Conservation (phyloP, 1,284 basidiomycete species). For the Earliella scabrosa region DNA sequence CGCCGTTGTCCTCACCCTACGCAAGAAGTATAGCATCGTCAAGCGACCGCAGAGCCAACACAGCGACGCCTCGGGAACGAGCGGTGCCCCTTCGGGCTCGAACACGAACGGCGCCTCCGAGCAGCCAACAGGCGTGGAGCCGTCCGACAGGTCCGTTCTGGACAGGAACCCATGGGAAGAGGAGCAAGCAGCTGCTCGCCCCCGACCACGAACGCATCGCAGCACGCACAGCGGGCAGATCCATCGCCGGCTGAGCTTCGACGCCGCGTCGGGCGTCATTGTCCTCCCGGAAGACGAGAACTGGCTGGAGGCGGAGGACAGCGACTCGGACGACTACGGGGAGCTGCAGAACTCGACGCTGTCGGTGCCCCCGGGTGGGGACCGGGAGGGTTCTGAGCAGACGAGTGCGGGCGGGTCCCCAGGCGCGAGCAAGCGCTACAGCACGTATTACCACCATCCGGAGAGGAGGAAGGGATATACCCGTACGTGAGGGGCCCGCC, state of each 20-base stretch:
- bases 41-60: slow-evolving; percentile 23
- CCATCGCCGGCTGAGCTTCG: slow-evolving; percentile 73
- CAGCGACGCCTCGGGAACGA: slow-evolving; percentile 17
- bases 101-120: no score
- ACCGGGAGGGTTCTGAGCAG: slow-evolving; percentile 1
- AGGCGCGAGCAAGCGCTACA: slow-evolving; percentile 46
- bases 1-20: slow-evolving; percentile 27
- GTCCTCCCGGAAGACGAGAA: slow-evolving; percentile 79
- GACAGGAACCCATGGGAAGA: slow-evolving; percentile 62
- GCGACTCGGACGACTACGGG: slow-evolving; percentile 42
- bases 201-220: slow-evolving; percentile 23
- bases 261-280: slow-evolving; percentile 82
- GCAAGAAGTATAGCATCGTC: slow-evolving; percentile 55
- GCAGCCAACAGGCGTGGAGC: no score
- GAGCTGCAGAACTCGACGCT: slow-evolving; percentile 22
- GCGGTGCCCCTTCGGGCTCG: slow-evolving; percentile 2
- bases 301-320: slow-evolving; percentile 61
- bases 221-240: slow-evolving; percentile 31
- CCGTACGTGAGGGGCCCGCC: slow-evolving; percentile 2
- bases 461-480: slow-evolving; percentile 51
- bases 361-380: slow-evolving; percentile 13
- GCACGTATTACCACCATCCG: slow-evolving; percentile 78
- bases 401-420: slow-evolving; percentile 27
- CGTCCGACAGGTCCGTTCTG: slow-evolving; percentile 21
- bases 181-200: slow-evolving; percentile 29